Conservation (phyloP, 805 yeast genomes). For the Starmera caribaea region DNA sequence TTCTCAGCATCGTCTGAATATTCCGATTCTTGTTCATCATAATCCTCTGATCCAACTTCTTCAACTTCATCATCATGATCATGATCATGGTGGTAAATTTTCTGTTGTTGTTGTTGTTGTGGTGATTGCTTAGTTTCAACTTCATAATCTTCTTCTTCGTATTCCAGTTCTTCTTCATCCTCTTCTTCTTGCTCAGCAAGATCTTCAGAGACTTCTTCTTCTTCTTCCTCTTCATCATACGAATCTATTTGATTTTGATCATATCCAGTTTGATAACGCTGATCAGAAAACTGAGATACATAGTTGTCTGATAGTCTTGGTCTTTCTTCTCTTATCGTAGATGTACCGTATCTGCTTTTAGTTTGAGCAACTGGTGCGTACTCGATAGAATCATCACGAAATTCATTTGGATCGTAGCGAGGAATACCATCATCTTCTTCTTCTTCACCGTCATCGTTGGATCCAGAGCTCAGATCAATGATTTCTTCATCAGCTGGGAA, state of each 20-base stretch:
- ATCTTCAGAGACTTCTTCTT: not conserved
- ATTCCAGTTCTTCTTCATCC: not conserved
- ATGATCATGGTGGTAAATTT: not conserved
- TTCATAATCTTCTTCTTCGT: not conserved
- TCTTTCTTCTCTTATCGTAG: not conserved
- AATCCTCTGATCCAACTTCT: not conserved
- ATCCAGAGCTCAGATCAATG: slow-evolving; percentile 3
- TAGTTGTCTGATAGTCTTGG: slow-evolving; percentile 1
- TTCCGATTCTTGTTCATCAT: slow-evolving; percentile 7
- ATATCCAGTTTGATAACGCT: not conserved
- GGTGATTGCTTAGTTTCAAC: not conserved
- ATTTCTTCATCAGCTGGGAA: slow-evolving; percentile 4
- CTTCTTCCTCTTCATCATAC: slow-evolving; percentile 1
- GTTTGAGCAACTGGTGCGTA: slow-evolving; percentile 7
- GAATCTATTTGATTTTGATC: not conserved
- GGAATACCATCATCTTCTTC: slow-evolving; percentile 3
- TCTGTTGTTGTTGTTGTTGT: not conserved
- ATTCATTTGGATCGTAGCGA: slow-evolving; percentile 7
- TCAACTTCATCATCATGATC: slow-evolving; percentile 1
- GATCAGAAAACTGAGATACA: slow-evolving; percentile 1
- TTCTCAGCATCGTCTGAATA: not conserved
- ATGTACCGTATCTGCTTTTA: slow-evolving; percentile 4
- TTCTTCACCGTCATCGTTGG: slow-evolving; percentile 2
- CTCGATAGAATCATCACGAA: slow-evolving; percentile 3
- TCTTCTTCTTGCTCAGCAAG: not conserved